A percentile compares a stretch with the other conserved stretches of the same genome.
phyloP scores from a whole-genome alignment of 208 protist genomes.

The Acanthamoeba healyi region DNA sequence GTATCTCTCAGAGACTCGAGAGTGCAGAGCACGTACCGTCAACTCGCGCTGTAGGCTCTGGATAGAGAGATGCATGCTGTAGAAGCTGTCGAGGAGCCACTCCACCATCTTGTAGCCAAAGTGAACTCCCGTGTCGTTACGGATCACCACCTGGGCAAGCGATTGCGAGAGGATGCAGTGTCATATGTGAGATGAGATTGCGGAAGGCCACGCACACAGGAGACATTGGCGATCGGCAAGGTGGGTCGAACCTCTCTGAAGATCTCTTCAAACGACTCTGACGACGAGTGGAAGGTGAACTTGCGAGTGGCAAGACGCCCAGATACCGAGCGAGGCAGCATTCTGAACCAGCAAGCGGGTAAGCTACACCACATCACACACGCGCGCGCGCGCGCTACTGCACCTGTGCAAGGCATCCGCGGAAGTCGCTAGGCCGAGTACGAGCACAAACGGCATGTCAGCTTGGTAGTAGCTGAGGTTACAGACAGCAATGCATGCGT shows the following conservation, averaged over 20 bases:
- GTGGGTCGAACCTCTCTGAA: not conserved
- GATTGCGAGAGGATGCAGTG: too few species aligned
- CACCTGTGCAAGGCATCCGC: slow-evolving; percentile 29
- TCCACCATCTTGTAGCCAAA: slow-evolving; percentile 41
- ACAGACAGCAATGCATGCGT: not conserved
- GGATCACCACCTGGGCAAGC: not conserved
- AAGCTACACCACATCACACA: not conserved
- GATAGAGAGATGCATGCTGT: not conserved
- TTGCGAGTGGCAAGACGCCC: slow-evolving; percentile 23
- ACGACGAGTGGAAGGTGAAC: slow-evolving; percentile 49
- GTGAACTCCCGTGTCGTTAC: slow-evolving; percentile 1
- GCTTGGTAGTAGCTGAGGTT: slow-evolving; percentile 34
- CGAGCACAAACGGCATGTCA: slow-evolving; percentile 32
- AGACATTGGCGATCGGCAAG: not conserved
- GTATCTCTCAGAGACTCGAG: not conserved
- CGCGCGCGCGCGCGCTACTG: too few species aligned
- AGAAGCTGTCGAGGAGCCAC: slow-evolving; percentile 21
- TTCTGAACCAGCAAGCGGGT: not conserved
- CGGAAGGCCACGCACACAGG: too few species aligned
- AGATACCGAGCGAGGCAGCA: slow-evolving; percentile 34
- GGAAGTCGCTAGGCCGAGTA: slow-evolving; percentile 5
- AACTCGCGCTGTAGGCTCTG: slow-evolving; percentile 38
- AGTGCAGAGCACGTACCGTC: not conserved
- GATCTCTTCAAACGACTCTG: slow-evolving; percentile 33
- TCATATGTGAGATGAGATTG: too few species aligned